phyloP scores from a whole-genome alignment of 306 rosid genomes.

The Cucumis hystrix region DNA sequence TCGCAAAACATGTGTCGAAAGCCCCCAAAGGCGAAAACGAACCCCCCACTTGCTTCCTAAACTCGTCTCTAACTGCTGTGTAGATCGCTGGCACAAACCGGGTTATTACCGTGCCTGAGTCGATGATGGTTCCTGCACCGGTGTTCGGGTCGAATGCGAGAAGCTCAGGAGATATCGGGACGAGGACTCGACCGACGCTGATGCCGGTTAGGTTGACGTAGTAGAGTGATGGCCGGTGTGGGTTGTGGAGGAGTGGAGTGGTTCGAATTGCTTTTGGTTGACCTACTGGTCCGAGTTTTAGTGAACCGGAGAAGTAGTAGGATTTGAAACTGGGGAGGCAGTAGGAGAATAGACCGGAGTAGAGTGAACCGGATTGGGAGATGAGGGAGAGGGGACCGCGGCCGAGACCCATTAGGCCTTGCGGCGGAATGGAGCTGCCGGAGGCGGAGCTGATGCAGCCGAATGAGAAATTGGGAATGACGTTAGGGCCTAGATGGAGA shows the following conservation, averaged over 20 bases:
- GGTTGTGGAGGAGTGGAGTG: constrained; percentile 69
- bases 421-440: constrained; percentile 57
- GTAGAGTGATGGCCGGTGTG: constrained; percentile 68
- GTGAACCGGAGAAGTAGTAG: constrained; percentile 76
- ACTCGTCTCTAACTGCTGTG: constrained; percentile 61
- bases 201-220: constrained; percentile 69
- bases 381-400: constrained; percentile 64
- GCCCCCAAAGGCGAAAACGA: constrained; percentile 60
- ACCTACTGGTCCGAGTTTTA: constrained; percentile 63
- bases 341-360: constrained; percentile 64
- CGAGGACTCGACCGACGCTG: constrained; percentile 44
- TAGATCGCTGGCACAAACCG: constrained; percentile 58
- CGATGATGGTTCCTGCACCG: constrained; percentile 75
- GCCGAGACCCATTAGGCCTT: constrained; percentile 79
- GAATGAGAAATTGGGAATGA: constrained; percentile 39
- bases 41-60: constrained; percentile 54
- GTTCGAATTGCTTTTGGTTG: constrained; percentile 64
- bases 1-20: constrained; percentile 71
- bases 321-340: constrained; percentile 88
- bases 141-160: constrained; percentile 45
- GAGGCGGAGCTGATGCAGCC: constrained; percentile 48
- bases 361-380: constrained; percentile 55
- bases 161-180: constrained; percentile 23
- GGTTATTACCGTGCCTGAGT: constrained; percentile 81
- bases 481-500: constrained; percentile 19